Evolutionary conservation across 2,329 filamentous ascomycete genomes (phyloP), one percentile per base, ranked within the genome.

Genomic region (Curvularia spicifera): DNA sequence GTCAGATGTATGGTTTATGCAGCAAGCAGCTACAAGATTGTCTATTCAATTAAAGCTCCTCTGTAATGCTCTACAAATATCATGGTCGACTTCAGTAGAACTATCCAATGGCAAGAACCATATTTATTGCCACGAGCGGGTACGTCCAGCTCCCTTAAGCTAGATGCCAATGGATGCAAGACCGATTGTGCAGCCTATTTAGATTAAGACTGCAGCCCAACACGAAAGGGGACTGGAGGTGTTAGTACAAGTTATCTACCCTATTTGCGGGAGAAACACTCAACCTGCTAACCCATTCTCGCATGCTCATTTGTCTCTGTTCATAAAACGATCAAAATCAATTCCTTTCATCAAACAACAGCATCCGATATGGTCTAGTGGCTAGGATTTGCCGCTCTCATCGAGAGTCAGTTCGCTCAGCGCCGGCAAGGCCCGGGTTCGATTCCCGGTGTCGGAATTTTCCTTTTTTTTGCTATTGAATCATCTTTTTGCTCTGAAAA

Each of bases 311-410:
- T n/a, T n/a, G n/a, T n/a, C n/a, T n/a, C n/a, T n/a, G n/a, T n/a
- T n/a, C n/a, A n/a, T n/a, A n/a, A n/a, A n/a, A n/a, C n/a, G n/a
- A n/a, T n/a, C n/a, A n/a, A n/a, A n/a, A n/a, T 18, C 18, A 24
- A 12, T 33, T 31, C 28, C 13, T 18, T 51, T 8, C 55, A 57
- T 60, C 53, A 60, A 59, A 24, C 15, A 44, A 26, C 24, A 26
- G 51, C 8, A 31, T 58, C 64, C 61, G 53, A 64, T 62, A 62
- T 60, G 62, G 60, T 63, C 61, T 68, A 71, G 71, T 69, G 71
- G 71, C 71, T 73, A 73, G 71, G 71, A 73, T 73, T 71, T 71
- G 69, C 64, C 71, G 71, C 71, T 73, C 71, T 73, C 70, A 73
- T 44, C 15, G 47, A 66, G 65, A 66, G 63, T 63, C 35, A 62